A percentile compares a stretch with the other conserved stretches of the same genome.
phyloP scores from a whole-genome alignment of 1,284 basidiomycete genomes.

The Apiotrichum brassicae region DNA sequence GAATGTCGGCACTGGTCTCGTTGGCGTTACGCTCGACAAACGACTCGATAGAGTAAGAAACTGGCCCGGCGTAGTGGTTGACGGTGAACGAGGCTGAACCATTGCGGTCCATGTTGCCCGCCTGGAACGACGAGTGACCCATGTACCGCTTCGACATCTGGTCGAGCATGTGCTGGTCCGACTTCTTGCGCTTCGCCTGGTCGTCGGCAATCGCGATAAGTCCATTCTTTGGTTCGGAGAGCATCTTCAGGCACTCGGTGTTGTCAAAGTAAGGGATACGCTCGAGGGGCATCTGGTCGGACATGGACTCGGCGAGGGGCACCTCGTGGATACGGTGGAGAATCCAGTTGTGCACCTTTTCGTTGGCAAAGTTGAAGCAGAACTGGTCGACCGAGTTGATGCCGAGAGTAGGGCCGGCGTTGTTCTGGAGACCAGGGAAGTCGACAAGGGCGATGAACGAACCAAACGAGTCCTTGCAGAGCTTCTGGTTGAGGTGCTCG shows the following conservation, averaged over 20 bases:
- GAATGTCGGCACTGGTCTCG: conserved; percentile 84
- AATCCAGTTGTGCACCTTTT: conserved; percentile 78
- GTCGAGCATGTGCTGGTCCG: conserved; percentile 87
- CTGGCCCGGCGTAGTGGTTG: conserved; percentile 83
- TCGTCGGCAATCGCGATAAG: conserved; percentile 97
- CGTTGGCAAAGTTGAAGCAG: conserved; percentile 92
- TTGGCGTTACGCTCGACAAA: conserved; percentile 88
- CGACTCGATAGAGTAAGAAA: conserved; percentile 82
- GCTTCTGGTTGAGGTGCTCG: conserved; percentile 88
- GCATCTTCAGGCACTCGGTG: conserved; percentile 75
- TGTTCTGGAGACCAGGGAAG: conserved; percentile 86
- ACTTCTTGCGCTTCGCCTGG: conserved; percentile 85
- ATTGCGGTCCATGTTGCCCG: conserved; percentile 64
- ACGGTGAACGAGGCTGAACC: conserved; percentile 85
- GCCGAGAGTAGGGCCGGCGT: conserved; percentile 57
- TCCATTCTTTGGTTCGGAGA: conserved; percentile 83
- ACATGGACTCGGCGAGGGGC: conserved; percentile 71
- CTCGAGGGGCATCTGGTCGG: conserved; percentile 70
- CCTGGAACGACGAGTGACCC: conserved; percentile 84
- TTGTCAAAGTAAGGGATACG: conserved; percentile 76
- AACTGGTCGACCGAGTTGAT: conserved; percentile 93
- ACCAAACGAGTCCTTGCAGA: conserved; percentile 82
- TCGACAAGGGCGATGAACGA: conserved; percentile 95
- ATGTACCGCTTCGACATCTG: conserved; percentile 91
- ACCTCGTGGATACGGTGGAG: conserved; percentile 65